Percentiles rank a stretch among this genome's conserved stretches.
These are phyloP conservation scores for Kurtzmaniella quercitrusa DNA, from an alignment of 1,139 yeast genomes.

Conservation along the genomic window DNA sequence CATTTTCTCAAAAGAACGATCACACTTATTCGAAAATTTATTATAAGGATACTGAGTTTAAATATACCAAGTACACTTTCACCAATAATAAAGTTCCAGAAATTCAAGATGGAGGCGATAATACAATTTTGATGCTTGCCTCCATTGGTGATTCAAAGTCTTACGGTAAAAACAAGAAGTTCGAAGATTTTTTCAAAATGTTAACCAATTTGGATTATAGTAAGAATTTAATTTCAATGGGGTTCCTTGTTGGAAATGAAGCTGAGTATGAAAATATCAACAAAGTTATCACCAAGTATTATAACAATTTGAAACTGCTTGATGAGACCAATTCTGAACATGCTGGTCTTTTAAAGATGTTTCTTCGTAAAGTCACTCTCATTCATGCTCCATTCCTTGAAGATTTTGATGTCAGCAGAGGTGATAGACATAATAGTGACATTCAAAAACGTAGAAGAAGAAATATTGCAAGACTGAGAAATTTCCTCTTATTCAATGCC, in stretches of 20 bases:
- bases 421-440: constrained; percentile 25
- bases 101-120: constrained; percentile 3
- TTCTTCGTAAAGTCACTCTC: constrained; percentile 21
- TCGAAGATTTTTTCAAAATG: constrained; percentile 22
- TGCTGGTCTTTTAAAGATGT: constrained; percentile 4
- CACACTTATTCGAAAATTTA: not conserved
- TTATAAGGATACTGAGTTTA: constrained; percentile 9
- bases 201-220: constrained; percentile 15
- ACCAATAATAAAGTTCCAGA: constrained; percentile 6
- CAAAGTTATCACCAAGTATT: constrained; percentile 13
- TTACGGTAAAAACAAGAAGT: constrained; percentile 23
- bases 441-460: constrained; percentile 31
- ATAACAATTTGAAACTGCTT: constrained; percentile 6
- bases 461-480: constrained; percentile 31
- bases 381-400: constrained; percentile 32
- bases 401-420: constrained; percentile 16
- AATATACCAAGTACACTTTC: constrained; percentile 11
- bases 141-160: constrained; percentile 22
- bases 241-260: constrained; percentile 23
- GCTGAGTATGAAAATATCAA: constrained; percentile 21
- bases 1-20: not conserved
- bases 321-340: not conserved
- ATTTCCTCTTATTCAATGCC: constrained; percentile 27
- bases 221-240: constrained; percentile 21
- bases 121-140: constrained; percentile 20